Base-by-base conservation (phyloP, 257 asterid genomes). In the Striga asiatica region DNA sequence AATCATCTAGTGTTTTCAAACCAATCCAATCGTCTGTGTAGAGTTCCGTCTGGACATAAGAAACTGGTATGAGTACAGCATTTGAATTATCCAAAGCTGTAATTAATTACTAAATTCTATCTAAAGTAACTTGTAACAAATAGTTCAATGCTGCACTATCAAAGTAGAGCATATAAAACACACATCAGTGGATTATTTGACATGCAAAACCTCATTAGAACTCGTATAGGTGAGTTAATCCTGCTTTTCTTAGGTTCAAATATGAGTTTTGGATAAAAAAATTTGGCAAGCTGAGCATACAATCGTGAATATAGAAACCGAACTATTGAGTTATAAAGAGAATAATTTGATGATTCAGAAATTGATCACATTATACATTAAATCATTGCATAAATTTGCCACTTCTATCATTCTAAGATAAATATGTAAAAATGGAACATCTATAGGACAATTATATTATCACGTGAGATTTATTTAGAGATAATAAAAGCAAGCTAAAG, bases 11-110 rank as follows among this genome's bases (percentile, higher is more conserved):
- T 3, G 76, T 60, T 61, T 77, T 88, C 74, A 88, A 64, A 27
- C 97, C 95, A 21, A 88, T 88, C 97, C 95, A 88, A 59, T 88
- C 97, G 69, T 88, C 97, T 0, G 32, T 65, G 41, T 81, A 85
- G 14, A 85, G 89, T 69, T 76, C 31, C 0, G 88, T 80, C 84
- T 78, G 53, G 27, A 28, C 46, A 66, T 5, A 39, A 45, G 61
- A 54, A 21, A 20, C 10, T 16, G 57, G 11, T 4, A 38, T 58
- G 17, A 64, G 59, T 12, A 25, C 16, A 5, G 25, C 13, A 27
- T 46, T 19, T n/a, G n/a, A n/a, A n/a, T n/a, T n/a, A n/a, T n/a
- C n/a, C n/a, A n/a, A n/a, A n/a, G n/a, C n/a, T n/a, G n/a, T n/a
- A n/a, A n/a, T n/a, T n/a, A n/a, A n/a, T n/a, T n/a, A n/a, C n/a